Percentiles rank a stretch among this genome's conserved stretches.
Conservation (phyloP, 2,329 filamentous ascomycete genomes). For the Diaporthe caulivora region DNA sequence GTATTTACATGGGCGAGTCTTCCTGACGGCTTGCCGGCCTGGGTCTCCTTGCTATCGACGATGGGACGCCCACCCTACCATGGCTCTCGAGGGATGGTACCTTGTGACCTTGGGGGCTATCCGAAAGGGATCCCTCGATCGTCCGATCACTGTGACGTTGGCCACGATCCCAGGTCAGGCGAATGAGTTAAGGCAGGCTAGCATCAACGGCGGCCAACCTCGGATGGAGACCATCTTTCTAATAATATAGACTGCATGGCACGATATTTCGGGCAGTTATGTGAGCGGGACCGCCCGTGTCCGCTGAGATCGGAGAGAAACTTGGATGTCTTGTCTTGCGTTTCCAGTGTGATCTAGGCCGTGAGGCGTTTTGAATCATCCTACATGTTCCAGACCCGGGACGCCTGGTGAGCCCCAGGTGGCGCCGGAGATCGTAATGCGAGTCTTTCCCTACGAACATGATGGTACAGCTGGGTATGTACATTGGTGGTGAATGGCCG, state of each 20-base stretch:
- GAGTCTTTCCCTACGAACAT: not conserved
- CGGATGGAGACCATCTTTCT: conserved; percentile 15
- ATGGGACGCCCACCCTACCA: conserved; percentile 10
- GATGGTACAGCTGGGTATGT: conserved; percentile 22
- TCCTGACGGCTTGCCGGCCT: not conserved
- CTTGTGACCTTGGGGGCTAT: conserved; percentile 18
- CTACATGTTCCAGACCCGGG: conserved; percentile 4
- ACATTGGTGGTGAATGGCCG: not conserved
- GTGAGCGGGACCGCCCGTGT: conserved; percentile 13
- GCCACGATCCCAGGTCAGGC: conserved; percentile 9
- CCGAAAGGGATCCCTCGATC: conserved; percentile 13
- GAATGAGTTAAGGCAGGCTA: conserved; percentile 8
- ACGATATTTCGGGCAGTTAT: conserved; percentile 13
- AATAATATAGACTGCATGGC: not conserved
- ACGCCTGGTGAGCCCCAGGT: not conserved
- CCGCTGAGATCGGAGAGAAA: conserved; percentile 4
- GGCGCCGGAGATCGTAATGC: conserved; percentile 4
- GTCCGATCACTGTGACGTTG: conserved; percentile 28
- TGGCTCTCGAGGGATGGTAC: conserved; percentile 17
- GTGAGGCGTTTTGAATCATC: conserved; percentile 18
- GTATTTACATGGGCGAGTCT: not conserved
- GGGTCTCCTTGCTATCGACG: conserved; percentile 2
- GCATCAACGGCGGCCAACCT: conserved; percentile 30
- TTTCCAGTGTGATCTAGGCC: conserved; percentile 9
- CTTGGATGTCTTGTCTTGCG: not conserved